Evolutionary conservation across 331 rosid species (phyloP), one percentile per base, ranked within the genome.

Genomic region (Malus hybrid): DNA sequence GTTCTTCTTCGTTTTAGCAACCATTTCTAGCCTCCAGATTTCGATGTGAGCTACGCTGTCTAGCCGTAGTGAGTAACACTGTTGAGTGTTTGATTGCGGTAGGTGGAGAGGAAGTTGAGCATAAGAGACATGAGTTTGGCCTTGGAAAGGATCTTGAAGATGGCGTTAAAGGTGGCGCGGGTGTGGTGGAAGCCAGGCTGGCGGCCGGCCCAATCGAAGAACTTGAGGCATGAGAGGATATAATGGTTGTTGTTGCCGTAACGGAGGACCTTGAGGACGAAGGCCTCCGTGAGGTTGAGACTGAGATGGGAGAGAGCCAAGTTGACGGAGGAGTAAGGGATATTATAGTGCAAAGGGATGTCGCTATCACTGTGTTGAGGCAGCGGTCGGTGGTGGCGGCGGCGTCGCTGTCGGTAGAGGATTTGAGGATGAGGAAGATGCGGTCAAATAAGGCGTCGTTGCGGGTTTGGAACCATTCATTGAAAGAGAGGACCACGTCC

Each of bases 201-300:
- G 57, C 86, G 85, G 44, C 98, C 98, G 8, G 86, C 98, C 97
- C 98, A 93, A 66, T 93, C 96, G 82, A 93, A 93, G 87, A 93
- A 91, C 79, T 82, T 90, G 72, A 93, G 89, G 69, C 91, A 85
- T 2, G 97, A 84, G 66, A 87, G 84, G 32, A 90, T 87, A 16
- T 86, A 76, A 27, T 61, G 65, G 68, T 65, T 71, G 52, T 52
- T 36, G 19, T 19, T 5, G 3, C 87, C 86, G 65, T 82, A 77
- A 10, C 72, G 67, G 31, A 93, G 90, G 12, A 90, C 97, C 14
- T 77, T 81, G 80, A 93, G 55, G 33, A 91, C 94, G 27, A 93
- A 83, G 15, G 50, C 0, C 67, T 91, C 91, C 7, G 66, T 6
- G 29, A 91, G 87, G 0, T 83, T 85, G n/a, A 88, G 82, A 7